Percentiles rank a stretch among this genome's conserved stretches.
Conservation (phyloP, 176 grass and related monocot genomes). For the Aegilops longissima region DNA sequence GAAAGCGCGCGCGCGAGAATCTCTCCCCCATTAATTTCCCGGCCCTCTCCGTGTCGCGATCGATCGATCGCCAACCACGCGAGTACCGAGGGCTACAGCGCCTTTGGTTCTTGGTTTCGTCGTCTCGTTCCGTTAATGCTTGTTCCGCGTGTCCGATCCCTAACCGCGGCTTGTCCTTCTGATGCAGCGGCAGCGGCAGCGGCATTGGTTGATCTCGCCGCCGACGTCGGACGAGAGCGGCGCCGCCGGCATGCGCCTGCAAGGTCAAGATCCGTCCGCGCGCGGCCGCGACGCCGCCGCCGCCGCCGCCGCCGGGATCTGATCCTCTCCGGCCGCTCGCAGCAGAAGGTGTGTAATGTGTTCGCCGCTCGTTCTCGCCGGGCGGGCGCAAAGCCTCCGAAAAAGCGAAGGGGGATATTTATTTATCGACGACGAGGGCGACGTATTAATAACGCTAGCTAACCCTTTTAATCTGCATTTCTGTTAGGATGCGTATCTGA, state of each 20-base stretch:
- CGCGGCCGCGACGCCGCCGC: not conserved
- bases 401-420: not conserved
- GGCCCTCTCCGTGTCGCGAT: not conserved
- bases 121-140: not conserved
- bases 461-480: not conserved
- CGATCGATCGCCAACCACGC: not conserved
- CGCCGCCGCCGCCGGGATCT: conserved; percentile 21
- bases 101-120: not conserved
- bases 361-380: not conserved
- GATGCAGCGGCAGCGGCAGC: conserved; percentile 17
- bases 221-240: not conserved
- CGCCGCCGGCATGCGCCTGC: conserved; percentile 13
- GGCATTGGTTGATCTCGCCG: conserved; percentile 14
- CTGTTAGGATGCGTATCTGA: not conserved
- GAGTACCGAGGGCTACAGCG: not conserved
- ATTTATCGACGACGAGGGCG: not conserved
- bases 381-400: not conserved
- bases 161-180: not conserved
- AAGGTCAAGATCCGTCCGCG: not conserved
- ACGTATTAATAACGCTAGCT: conserved; percentile 12
- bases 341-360: not conserved
- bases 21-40: too few relatives aligned
- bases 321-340: conserved; percentile 4
- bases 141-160: not conserved
- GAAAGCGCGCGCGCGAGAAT: not conserved